Conservation (phyloP, 441 rosid species). For the Lepidium campestre region DNA sequence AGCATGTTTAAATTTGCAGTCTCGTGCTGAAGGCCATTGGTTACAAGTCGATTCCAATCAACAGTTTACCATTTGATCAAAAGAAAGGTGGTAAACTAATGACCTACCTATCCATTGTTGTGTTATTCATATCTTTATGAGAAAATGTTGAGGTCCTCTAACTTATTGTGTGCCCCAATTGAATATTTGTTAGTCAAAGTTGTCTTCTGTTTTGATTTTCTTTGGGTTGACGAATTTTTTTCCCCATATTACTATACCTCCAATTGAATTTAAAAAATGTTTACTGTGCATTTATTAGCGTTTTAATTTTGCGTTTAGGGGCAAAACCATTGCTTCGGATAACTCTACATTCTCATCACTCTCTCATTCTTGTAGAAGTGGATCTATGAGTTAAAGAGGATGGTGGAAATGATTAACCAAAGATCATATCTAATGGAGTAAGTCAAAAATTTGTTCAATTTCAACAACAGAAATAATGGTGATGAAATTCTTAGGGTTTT, state of each 20-base stretch:
- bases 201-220: constrained; percentile 1
- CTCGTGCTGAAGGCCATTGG: constrained; percentile 89
- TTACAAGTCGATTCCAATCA: constrained; percentile 70
- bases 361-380: neutral
- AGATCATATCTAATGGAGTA: constrained; percentile 82
- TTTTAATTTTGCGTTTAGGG: too few relatives aligned
- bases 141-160: neutral
- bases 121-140: neutral
- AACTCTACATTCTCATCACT: constrained; percentile 22
- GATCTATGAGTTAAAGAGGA: constrained; percentile 66
- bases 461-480: constrained; percentile 30
- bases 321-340: too few relatives aligned
- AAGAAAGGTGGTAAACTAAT: constrained; percentile 51
- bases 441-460: constrained; percentile 65
- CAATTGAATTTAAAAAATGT: too few relatives aligned
- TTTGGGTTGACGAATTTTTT: too few relatives aligned
- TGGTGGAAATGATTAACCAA: constrained; percentile 64
- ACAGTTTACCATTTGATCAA: constrained; percentile 75
- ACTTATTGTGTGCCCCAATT: neutral
- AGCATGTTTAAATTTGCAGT: constrained; percentile 38
- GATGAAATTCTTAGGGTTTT: constrained; percentile 53
- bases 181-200: constrained; percentile 9
- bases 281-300: too few relatives aligned
- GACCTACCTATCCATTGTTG: neutral
- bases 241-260: too few relatives aligned